Evolutionary conservation across 2,329 filamentous ascomycete genomes (phyloP).

Genomic region (Emydomyces testavorans): DNA sequence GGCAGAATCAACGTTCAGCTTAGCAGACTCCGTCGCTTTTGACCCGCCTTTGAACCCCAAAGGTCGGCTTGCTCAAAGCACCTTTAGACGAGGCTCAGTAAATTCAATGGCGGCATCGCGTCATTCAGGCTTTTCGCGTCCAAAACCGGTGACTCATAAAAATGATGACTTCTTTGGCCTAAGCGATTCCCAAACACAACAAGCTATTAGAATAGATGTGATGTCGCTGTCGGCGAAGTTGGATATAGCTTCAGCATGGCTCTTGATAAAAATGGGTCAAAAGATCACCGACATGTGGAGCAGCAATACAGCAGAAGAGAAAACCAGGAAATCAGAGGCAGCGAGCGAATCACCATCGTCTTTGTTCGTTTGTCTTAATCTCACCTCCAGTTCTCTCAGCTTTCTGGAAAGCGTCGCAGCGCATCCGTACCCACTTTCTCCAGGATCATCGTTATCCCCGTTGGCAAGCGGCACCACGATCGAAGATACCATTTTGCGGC

Average conservation of each 20-base stretch:
- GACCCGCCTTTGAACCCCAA: conserved; percentile 13
- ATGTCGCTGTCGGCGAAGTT: conserved; percentile 25
- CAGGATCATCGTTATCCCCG: conserved; percentile 3
- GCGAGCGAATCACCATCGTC: conserved; percentile 1
- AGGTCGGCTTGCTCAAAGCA: conserved; percentile 12
- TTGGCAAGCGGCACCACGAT: conserved; percentile 19
- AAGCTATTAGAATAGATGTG: conserved; percentile 26
- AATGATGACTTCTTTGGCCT: conserved; percentile 2
- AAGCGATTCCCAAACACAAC: conserved; percentile 3
- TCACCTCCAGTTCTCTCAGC: conserved; percentile 26
- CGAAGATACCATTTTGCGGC: conserved; percentile 28
- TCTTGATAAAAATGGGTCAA: conserved; percentile 30
- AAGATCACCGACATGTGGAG: conserved; percentile 20
- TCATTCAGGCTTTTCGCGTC: neutral
- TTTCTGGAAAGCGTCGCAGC: conserved; percentile 30
- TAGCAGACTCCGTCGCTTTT: conserved; percentile 14
- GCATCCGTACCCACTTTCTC: conserved; percentile 19
- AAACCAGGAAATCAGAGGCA: neutral
- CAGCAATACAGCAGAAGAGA: conserved; percentile 8
- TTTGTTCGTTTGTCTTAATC: conserved; percentile 19
- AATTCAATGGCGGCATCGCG: neutral
- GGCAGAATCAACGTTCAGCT: conserved; percentile 6
- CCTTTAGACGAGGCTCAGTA: neutral
- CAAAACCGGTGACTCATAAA: neutral
- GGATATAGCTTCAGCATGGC: conserved; percentile 34